Conservation (phyloP, 495 filamentous ascomycete species). For the Filosporella fistucella region DNA sequence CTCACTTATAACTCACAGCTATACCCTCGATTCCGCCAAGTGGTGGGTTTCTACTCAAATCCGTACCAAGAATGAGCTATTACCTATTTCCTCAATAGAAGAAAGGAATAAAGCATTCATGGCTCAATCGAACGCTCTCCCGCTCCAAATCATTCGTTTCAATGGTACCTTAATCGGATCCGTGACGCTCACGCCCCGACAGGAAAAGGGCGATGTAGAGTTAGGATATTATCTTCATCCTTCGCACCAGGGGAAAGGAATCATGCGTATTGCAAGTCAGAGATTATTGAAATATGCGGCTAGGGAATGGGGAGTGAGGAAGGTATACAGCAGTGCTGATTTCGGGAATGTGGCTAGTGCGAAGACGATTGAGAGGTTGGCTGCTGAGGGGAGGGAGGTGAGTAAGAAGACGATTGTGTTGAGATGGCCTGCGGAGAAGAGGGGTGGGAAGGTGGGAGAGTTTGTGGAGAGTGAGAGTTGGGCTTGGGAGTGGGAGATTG, state of each 20-base stretch:
- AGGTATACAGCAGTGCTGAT: conserved; percentile 7
- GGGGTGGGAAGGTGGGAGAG: conserved; percentile 64
- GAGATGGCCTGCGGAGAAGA: conserved; percentile 58
- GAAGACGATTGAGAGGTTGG: conserved; percentile 3
- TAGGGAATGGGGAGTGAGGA: conserved; percentile 8
- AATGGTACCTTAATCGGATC: conserved; percentile 5
- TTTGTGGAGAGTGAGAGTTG: conserved; percentile 81
- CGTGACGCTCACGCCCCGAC: conserved; percentile 1
- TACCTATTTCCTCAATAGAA: neutral
- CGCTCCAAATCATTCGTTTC: conserved; percentile 10
- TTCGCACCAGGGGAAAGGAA: conserved; percentile 6
- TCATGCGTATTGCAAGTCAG: conserved; percentile 6
- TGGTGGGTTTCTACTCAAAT: conserved; percentile 7
- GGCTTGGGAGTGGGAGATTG: conserved; percentile 51
- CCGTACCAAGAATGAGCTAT: neutral
- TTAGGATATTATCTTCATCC: conserved; percentile 16
- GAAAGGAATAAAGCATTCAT: conserved; percentile 8
- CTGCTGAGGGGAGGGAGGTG: neutral
- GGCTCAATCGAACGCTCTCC: neutral
- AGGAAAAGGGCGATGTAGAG: conserved; percentile 2
- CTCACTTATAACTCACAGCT: too few species aligned
- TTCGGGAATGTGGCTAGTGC: neutral
- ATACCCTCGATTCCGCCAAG: conserved; percentile 7
- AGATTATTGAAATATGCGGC: conserved; percentile 86
- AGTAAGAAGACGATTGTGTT: neutral